Conservation (phyloP, 441 rosid genomes). For the Gossypium lobatum region DNA sequence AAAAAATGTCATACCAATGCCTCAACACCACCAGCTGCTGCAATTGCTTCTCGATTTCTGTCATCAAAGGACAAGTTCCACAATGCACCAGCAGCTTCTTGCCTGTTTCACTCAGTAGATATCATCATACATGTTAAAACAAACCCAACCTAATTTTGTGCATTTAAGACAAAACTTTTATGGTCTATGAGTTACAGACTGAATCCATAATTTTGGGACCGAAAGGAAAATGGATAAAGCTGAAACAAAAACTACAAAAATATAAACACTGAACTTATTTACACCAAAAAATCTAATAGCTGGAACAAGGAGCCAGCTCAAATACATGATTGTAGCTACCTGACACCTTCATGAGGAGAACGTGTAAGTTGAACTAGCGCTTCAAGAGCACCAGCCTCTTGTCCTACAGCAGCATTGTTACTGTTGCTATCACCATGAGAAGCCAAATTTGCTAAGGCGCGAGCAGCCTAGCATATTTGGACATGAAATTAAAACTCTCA, state of each 20-base stretch:
- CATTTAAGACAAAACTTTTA: neutral
- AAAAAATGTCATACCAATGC: slow-evolving; percentile 67
- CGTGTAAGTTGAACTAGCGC: slow-evolving; percentile 87
- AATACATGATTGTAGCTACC: slow-evolving; percentile 28
- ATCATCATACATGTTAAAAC: slow-evolving; percentile 11
- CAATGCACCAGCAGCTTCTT: slow-evolving; percentile 98
- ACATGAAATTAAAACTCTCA: slow-evolving; percentile 7
- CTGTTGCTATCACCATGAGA: slow-evolving; percentile 98
- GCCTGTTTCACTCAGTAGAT: slow-evolving; percentile 42
- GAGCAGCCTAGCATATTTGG: slow-evolving; percentile 69
- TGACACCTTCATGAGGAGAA: slow-evolving; percentile 94
- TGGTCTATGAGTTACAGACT: neutral
- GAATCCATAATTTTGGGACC: neutral
- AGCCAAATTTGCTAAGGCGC: slow-evolving; percentile 95
- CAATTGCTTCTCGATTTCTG: slow-evolving; percentile 92
- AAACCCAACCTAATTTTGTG: neutral
- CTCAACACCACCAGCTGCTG: slow-evolving; percentile 92
- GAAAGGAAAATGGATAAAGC: neutral
- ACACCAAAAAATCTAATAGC: neutral
- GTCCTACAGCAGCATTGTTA: slow-evolving; percentile 94
- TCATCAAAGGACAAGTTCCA: slow-evolving; percentile 98
- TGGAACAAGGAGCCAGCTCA: neutral
- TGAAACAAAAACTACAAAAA: neutral
- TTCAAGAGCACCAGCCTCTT: slow-evolving; percentile 94
- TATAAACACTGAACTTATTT: neutral